Base-by-base conservation (phyloP, 192 early-diverging fungal genomes). In the Spizellomyces punctatus region DNA sequence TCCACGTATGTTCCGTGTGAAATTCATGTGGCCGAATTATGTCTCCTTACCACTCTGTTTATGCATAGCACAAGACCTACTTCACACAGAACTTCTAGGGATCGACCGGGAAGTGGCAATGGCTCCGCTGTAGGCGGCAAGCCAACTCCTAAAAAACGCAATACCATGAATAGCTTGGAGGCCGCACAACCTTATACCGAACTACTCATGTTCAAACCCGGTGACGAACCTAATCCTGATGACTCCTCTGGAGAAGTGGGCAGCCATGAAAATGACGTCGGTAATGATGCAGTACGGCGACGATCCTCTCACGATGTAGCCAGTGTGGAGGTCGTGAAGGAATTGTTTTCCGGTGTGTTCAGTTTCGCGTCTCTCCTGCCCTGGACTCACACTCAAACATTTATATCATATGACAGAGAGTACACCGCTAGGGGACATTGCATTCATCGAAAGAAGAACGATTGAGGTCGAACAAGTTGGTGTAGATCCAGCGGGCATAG, bases 81-180 rank as follows among this genome's bases (percentile, higher is more conserved):
- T 56, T 6, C 54, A 56, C 7, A 5, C 54, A 7, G n/a, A 22
- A 5, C 54, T 19, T 56, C 22, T 56, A 19, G 22, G n/a, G 22
- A 22, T 19, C n/a, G n/a, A 56, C 54, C n/a, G 7, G 54, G 22
- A 6, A n/a, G 54, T n/a, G n/a, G 22, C 5, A 59, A 44, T 67
- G 14, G 12, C 48, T 65, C 46, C 36, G n/a, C 43, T 27, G 12
- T 27, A 14, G 65, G 65, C 5, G 75, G 46, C 45, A 76, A 74
- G 41, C 21, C 17, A 19, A 16, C 43, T 17, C 27, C 70, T 50
- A 79, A 76, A 47, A 75, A 69, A 58, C 72, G 80, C 21, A 82
- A 66, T 60, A 82, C 80, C 42, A 80, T 82, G 75, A 82, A 77
- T 66, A 75, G 68, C 55, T 67, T 64, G 46, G 78, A 80, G 19